Evolutionary conservation across 306 rosid genomes (phyloP).

Genomic region (Gynostemma pentaphyllum): DNA sequence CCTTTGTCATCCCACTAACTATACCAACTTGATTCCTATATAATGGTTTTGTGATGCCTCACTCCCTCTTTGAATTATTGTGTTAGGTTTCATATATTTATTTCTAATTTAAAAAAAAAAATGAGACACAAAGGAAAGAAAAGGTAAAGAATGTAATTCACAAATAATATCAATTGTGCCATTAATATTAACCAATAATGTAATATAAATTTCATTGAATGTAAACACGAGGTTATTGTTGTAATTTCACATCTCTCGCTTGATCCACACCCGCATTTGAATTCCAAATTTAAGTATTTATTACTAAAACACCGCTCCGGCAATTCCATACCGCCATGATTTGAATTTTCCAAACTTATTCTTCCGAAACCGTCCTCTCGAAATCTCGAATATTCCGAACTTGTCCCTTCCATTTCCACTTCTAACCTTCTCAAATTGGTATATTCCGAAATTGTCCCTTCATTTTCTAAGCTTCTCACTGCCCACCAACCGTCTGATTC

Average conservation of each 20-base stretch:
- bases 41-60: no score
- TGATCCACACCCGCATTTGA: no score
- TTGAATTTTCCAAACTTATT: conserved; percentile 18
- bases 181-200: background rate
- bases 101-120: no score
- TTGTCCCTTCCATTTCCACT: conserved; percentile 14
- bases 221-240: conserved; percentile 9
- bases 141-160: background rate
- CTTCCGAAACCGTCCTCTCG: background rate
- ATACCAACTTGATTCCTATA: no score
- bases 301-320: conserved; percentile 11
- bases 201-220: conserved; percentile 8
- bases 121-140: background rate
- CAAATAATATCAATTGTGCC: conserved; percentile 12
- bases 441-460: conserved; percentile 1
- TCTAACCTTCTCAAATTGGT: background rate
- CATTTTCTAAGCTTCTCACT: conserved; percentile 26
- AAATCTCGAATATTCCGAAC: conserved; percentile 22
- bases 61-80: no score
- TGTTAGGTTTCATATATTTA: no score
- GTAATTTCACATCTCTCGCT: background rate
- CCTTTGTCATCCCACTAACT: no score
- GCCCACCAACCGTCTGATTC: conserved; percentile 52
- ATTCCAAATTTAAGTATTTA: no score
- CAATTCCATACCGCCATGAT: conserved; percentile 2